Evolutionary conservation across 176 grass and related monocot species (phyloP), one percentile per base, ranked within the genome.

Genomic region (Saccharum spontaneum): DNA sequence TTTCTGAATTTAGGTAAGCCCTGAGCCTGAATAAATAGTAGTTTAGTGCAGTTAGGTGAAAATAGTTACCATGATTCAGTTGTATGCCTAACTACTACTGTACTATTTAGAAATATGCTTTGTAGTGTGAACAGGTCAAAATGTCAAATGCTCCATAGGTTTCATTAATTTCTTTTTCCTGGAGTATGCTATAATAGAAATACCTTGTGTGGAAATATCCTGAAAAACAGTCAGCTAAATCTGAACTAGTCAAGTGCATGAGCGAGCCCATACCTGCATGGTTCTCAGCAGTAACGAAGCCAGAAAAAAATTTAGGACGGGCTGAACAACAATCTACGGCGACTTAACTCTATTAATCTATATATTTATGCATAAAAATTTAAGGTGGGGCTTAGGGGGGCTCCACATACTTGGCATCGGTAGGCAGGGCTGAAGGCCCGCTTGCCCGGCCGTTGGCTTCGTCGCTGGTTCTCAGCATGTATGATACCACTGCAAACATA

Each of bases 1-100:
- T 91, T 31, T 84, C 50, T 14, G 83, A 85, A 78, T 89, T 88
- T 70, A 87, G 88, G 88, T 86, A 66, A 88, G 61, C 31, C 8
- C 62, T 73, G 15, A 26, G 18, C 40, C 40, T 37, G 39, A 79
- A 88, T 8, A 69, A 18, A 16, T 40, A 31, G 17, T 14, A 63
- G 7, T 8, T 80, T 69, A 3, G 6, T 5, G 36, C 36, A 37
- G 36, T 37, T 37, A 37, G 36, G 4, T 37, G 36, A 37, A 37
- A 37, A 37, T 37, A 37, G 36, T 37, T 37, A 37, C 36, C 36
- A 37, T 5, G 34, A 36, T 36, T 4, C 34, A 36, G 34, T 36
- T 36, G 34, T 36, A 36, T 36, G 0, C 34, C 34, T 36, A 36
- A 36, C 34, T 36, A 36, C n/a, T 30, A 40, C 33, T 57, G 14